These are phyloP conservation scores for Microcos paniculata DNA, from an alignment of 345 rosid genomes.

Conservation along the genomic window DNA sequence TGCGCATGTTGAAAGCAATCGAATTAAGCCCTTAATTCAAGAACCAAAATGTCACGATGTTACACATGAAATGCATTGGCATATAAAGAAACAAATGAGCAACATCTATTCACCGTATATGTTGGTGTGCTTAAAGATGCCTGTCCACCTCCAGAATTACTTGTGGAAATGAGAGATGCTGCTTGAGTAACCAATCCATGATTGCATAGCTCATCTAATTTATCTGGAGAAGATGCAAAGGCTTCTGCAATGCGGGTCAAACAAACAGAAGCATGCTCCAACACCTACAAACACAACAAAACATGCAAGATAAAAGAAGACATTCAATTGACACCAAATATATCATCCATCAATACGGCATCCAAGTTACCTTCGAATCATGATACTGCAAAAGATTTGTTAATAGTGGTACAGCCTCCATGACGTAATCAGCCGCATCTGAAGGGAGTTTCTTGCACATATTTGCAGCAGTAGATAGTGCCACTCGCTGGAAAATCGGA, in stretches of 20 bases:
- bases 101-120: slow-evolving; percentile 63
- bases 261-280: slow-evolving; percentile 98
- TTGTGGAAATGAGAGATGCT: slow-evolving; percentile 90
- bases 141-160: slow-evolving; percentile 92
- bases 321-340: neutral
- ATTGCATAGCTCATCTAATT: slow-evolving; percentile 91
- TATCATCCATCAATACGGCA: neutral
- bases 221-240: slow-evolving; percentile 85
- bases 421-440: slow-evolving; percentile 98
- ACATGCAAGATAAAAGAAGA: slow-evolving; percentile 2
- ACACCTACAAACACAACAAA: slow-evolving; percentile 55
- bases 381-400: slow-evolving; percentile 97
- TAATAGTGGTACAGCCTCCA: slow-evolving; percentile 98
- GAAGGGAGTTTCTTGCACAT: slow-evolving; percentile 99
- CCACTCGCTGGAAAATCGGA: slow-evolving; percentile 67
- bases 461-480: slow-evolving; percentile 97
- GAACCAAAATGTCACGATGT: slow-evolving; percentile 29
- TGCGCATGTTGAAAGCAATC: slow-evolving; percentile 94
- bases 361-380: slow-evolving; percentile 73
- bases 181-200: slow-evolving; percentile 98
- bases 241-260: slow-evolving; percentile 98
- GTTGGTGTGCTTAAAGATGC: slow-evolving; percentile 89
- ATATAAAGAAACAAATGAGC: slow-evolving; percentile 4
- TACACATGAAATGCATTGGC: slow-evolving; percentile 13
- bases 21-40: slow-evolving; percentile 79